Conservation (phyloP, 495 filamentous ascomycete genomes). For the Daldinia concentrica region DNA sequence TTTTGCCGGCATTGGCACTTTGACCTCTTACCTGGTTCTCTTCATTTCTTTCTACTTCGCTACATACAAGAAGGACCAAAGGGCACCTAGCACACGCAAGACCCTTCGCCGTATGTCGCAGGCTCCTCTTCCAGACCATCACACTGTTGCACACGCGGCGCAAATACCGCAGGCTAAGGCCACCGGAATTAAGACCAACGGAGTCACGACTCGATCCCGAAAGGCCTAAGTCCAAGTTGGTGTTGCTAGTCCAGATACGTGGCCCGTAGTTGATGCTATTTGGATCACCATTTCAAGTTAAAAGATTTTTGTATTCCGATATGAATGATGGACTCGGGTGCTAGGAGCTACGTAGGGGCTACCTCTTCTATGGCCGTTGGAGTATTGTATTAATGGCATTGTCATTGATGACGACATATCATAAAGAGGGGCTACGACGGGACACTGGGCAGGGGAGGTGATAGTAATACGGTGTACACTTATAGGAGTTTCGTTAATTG, state of each 20-base stretch:
- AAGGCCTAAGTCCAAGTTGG: constrained; percentile 59
- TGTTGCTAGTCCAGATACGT: constrained; percentile 2
- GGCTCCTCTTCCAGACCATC: constrained; percentile 62
- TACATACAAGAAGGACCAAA: constrained; percentile 90
- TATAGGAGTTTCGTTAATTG: constrained; percentile 26
- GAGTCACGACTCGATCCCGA: constrained; percentile 62
- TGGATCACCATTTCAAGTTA: constrained; percentile 26
- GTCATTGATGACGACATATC: constrained; percentile 40
- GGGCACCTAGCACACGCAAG: constrained; percentile 67
- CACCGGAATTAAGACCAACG: constrained; percentile 60
- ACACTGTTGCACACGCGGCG: constrained; percentile 49
- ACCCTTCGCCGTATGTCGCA: constrained; percentile 62
- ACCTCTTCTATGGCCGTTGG: constrained; percentile 15
- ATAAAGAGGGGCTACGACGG: constrained; percentile 32
- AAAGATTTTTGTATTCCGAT: constrained; percentile 22
- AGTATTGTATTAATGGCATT: constrained; percentile 48
- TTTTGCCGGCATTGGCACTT: constrained; percentile 88
- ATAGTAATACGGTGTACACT: constrained; percentile 25
- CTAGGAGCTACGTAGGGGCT: constrained; percentile 6
- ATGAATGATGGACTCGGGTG: constrained; percentile 17
- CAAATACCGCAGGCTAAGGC: constrained; percentile 54
- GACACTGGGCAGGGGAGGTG: constrained; percentile 21
- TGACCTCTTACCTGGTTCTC: constrained; percentile 92
- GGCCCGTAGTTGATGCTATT: constrained; percentile 17
- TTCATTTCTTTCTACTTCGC: constrained; percentile 99